These are phyloP conservation scores for Lunularia cruciata DNA, from an alignment of 225 moss, liverwort and hornwort genomes.

Conservation along the genomic window DNA sequence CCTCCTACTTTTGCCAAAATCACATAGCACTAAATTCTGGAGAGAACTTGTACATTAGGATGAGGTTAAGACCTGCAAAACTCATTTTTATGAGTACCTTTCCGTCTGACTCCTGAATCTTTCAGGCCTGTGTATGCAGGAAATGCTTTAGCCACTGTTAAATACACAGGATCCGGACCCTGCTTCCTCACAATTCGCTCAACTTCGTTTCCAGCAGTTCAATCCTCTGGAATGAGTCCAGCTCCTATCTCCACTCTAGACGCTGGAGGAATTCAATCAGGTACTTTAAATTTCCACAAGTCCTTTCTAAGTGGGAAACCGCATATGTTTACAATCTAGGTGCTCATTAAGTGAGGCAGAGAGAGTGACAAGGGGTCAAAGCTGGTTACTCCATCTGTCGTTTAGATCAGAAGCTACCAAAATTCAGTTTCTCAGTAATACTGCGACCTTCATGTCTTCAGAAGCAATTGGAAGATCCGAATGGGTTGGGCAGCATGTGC, in stretches of 20 bases:
- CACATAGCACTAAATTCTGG: too few species aligned
- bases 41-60: too few species aligned
- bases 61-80: not conserved
- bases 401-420: too few species aligned
- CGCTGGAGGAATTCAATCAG: conserved; percentile 59
- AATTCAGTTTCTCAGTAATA: not conserved
- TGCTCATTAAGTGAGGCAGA: not conserved
- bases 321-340: not conserved
- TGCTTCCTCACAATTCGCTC: conserved; percentile 85
- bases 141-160: conserved; percentile 79
- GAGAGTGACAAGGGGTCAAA: too few species aligned
- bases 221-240: conserved; percentile 34
- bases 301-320: not conserved
- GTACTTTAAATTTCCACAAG: conserved; percentile 27
- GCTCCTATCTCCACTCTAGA: conserved; percentile 70
- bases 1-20: not conserved
- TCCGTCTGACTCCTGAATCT: conserved; percentile 13
- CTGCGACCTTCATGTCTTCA: conserved; percentile 29
- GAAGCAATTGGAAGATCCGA: conserved; percentile 64
- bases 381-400: not conserved
- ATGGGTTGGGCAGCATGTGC: conserved; percentile 81
- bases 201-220: conserved; percentile 65
- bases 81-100: not conserved
- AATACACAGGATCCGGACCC: conserved; percentile 71
- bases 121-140: conserved; percentile 95